These are phyloP conservation scores for Boechera retrofracta DNA, from an alignment of 345 rosid genomes.

Conservation along the genomic window DNA sequence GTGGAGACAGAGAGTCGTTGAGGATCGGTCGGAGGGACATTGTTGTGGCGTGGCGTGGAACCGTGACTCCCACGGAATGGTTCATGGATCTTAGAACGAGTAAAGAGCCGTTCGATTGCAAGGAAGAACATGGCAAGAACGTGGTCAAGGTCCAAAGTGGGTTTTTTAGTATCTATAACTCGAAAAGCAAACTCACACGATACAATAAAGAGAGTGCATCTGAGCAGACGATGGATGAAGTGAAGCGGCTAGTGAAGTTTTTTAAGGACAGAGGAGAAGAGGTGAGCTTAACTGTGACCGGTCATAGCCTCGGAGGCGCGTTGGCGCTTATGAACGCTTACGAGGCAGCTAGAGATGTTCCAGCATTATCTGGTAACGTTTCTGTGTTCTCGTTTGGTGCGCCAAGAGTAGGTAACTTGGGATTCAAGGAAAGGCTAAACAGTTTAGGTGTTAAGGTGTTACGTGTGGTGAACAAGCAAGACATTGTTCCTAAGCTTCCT, in stretches of 20 bases:
- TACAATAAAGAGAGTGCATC: conserved; percentile 62
- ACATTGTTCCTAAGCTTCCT: conserved; percentile 65
- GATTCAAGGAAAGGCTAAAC: conserved; percentile 56
- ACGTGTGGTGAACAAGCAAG: conserved; percentile 61
- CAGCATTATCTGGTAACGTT: conserved; percentile 47
- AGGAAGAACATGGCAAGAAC: conserved; percentile 31
- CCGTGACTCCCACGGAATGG: conserved; percentile 73
- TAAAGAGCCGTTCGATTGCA: conserved; percentile 45
- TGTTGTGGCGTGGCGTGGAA: conserved; percentile 71
- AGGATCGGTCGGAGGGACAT: conserved; percentile 67
- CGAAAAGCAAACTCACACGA: conserved; percentile 59
- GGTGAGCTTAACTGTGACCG: conserved; percentile 62
- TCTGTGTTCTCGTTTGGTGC: conserved; percentile 68
- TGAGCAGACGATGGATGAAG: conserved; percentile 66
- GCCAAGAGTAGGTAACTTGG: conserved; percentile 70
- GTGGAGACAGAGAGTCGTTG: conserved; percentile 50
- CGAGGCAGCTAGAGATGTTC: conserved; percentile 54
- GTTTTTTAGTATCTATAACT: conserved; percentile 56
- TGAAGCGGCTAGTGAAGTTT: conserved; percentile 43
- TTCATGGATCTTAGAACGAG: conserved; percentile 54
- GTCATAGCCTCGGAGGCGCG: conserved; percentile 72
- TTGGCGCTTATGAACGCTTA: conserved; percentile 64
- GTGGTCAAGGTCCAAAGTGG: conserved; percentile 61
- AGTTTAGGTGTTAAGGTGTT: conserved; percentile 58
- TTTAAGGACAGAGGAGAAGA: conserved; percentile 55